Evolutionary conservation across 306 rosid species (phyloP), one percentile per base, ranked within the genome.

Genomic region (Gleditsia sinensis): DNA sequence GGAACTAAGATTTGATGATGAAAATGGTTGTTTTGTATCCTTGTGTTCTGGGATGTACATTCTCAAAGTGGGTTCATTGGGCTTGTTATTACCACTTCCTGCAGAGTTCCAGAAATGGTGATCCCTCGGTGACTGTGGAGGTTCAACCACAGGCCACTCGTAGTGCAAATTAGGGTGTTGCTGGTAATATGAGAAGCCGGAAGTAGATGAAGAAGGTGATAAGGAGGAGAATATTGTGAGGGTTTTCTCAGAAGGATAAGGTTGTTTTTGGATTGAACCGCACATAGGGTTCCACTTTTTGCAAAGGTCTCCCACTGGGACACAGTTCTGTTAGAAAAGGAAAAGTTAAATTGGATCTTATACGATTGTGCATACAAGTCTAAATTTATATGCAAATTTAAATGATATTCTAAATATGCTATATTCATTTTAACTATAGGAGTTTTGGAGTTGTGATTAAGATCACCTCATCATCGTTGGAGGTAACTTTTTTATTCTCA

Each of bases 391-490:
- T 28, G 32, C 32, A 28, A 28, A 28, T 28, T 28, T 28, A 28
- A 28, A 28, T 28, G 32, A 28, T 28, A 2, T 28, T 2, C n/a
- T n/a, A n/a, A n/a, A 27, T 28, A 68, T 17, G 32, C 4, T 27
- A 37, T 45, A 25, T 27, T 46, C 23, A 25, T 25, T 61, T 59
- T 10, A 25, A 51, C 27, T n/a, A 28, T 81, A 20, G 12, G 27
- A 73, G 48, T 9, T 66, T 69, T n/a, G n/a, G 70, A 76, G 49
- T 62, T 8, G 71, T 54, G 80, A 74, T 54, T 24, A 48, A 76
- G 25, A 94, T 97, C 99, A n/a, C n/a, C n/a, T n/a, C n/a, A n/a
- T 92, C 89, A 74, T 90, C 81, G 71, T 78, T 86, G 32, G 83
- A 62, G 67, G 17, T 34, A 43, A 76, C 30, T 75, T 70, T 80